These are phyloP conservation scores for Fusarium multiceps DNA, from an alignment of 2,329 filamentous ascomycete genomes.

Conservation along the genomic window DNA sequence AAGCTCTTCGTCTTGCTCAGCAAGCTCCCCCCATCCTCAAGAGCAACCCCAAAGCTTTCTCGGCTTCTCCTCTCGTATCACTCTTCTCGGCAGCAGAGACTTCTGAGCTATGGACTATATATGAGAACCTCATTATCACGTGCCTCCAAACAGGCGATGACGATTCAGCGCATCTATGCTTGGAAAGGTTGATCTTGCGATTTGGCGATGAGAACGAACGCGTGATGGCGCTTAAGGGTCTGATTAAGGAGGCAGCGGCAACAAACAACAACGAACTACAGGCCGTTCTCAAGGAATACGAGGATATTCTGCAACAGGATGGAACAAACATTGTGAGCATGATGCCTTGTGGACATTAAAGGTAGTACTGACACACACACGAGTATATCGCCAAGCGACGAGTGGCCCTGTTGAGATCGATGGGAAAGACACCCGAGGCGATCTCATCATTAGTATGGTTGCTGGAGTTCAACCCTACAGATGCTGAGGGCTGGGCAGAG, in stretches of 20 bases:
- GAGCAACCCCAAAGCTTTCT: constrained; percentile 65
- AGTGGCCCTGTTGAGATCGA: constrained; percentile 80
- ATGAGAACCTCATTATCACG: constrained; percentile 87
- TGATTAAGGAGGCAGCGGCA: constrained; percentile 87
- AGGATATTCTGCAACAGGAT: constrained; percentile 77
- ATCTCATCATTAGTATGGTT: constrained; percentile 78
- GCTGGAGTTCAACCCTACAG: constrained; percentile 85
- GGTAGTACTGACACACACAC: constrained; percentile 37
- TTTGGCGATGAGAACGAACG: constrained; percentile 89
- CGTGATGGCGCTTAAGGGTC: constrained; percentile 82
- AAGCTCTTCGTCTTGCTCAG: constrained; percentile 69
- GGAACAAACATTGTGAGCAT: constrained; percentile 79
- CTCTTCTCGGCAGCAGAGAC: constrained; percentile 72
- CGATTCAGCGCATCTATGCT: constrained; percentile 76
- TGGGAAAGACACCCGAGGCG: constrained; percentile 77
- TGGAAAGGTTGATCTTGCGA: constrained; percentile 79
- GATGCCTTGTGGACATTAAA: background rate
- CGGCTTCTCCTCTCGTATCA: constrained; percentile 64
- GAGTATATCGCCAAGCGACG: constrained; percentile 88
- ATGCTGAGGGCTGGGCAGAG: constrained; percentile 94
- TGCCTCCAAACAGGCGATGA: constrained; percentile 89
- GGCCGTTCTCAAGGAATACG: constrained; percentile 79
- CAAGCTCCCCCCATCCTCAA: constrained; percentile 68
- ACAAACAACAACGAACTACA: constrained; percentile 73
- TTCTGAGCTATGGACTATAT: constrained; percentile 82